Conservation (phyloP, 1,284 basidiomycete genomes). For the Ceratobasidium papillatum region DNA sequence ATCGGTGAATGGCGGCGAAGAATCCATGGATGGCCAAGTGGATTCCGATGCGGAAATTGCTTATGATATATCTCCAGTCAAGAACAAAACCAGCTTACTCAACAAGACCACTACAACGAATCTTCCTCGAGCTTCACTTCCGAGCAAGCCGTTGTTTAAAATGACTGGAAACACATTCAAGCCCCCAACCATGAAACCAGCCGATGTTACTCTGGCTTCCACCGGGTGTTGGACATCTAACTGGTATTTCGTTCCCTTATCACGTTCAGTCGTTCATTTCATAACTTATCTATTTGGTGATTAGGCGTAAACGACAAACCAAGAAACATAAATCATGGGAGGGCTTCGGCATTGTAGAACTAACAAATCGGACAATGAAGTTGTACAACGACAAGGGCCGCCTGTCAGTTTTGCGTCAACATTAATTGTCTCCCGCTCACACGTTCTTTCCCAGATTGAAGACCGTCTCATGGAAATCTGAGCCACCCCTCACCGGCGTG, state of each 20-base stretch:
- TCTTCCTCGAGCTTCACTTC: neutral
- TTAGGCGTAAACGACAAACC: constrained; percentile 32
- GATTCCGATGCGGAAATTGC: constrained; percentile 6
- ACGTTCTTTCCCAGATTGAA: constrained; percentile 5
- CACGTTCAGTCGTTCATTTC: too few relatives aligned
- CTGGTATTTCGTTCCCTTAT: neutral
- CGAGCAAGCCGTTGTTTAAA: neutral
- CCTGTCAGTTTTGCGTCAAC: constrained; percentile 1
- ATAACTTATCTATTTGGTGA: neutral
- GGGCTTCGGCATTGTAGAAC: constrained; percentile 35
- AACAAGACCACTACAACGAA: neutral
- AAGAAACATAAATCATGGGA: constrained; percentile 40
- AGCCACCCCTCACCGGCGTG: constrained; percentile 30
- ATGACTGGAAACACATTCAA: constrained; percentile 8
- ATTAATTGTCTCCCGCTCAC: neutral
- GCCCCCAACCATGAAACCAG: constrained; percentile 23
- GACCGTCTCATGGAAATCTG: constrained; percentile 30
- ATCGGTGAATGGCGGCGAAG: constrained; percentile 21
- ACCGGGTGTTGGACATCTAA: constrained; percentile 38
- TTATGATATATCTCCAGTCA: constrained; percentile 42
- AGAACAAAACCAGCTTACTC: constrained; percentile 58
- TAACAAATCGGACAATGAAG: constrained; percentile 18
- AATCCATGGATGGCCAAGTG: constrained; percentile 12
- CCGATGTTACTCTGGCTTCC: neutral
- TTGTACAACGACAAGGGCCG: constrained; percentile 37